A percentile compares a stretch with the other conserved stretches of the same genome.
phyloP scores from a whole-genome alignment of 306 rosid species.

The Lupinus albus region DNA sequence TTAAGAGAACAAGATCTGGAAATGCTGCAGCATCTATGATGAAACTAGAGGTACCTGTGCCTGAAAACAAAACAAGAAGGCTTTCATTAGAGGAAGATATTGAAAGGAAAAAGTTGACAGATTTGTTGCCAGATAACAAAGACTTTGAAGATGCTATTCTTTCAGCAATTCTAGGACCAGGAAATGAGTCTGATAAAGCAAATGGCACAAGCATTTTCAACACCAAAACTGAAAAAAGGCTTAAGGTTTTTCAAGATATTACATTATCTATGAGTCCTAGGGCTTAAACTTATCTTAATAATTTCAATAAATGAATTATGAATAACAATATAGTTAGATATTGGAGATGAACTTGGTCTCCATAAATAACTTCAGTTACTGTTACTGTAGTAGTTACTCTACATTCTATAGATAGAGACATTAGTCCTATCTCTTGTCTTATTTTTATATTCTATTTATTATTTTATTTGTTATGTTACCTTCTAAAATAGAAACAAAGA shows the following conservation, averaged over 20 bases:
- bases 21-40: slow-evolving; percentile 61
- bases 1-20: slow-evolving; percentile 91
- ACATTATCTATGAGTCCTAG: slow-evolving; percentile 89
- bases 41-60: slow-evolving; percentile 39
- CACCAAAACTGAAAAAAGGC: slow-evolving; percentile 79
- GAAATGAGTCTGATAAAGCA: slow-evolving; percentile 44
- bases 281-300: slow-evolving; percentile 51
- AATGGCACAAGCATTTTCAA: slow-evolving; percentile 28
- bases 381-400: slow-evolving; percentile 29
- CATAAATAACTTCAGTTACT: slow-evolving; percentile 43
- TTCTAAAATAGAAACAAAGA: too few species aligned
- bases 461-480: not conserved
- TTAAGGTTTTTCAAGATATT: slow-evolving; percentile 82
- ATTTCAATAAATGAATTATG: slow-evolving; percentile 13
- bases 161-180: slow-evolving; percentile 65
- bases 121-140: slow-evolving; percentile 68
- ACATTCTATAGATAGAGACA: slow-evolving; percentile 20
- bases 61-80: slow-evolving; percentile 71
- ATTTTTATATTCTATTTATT: slow-evolving; percentile 15
- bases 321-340: slow-evolving; percentile 53
- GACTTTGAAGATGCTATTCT: slow-evolving; percentile 95
- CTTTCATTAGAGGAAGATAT: slow-evolving; percentile 54
- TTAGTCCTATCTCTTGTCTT: slow-evolving; percentile 17
- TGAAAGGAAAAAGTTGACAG: slow-evolving; percentile 46
- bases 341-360: slow-evolving; percentile 99